Conservation (phyloP, 169 alveolate genomes). For the Cryptosporidium xiaoi region DNA sequence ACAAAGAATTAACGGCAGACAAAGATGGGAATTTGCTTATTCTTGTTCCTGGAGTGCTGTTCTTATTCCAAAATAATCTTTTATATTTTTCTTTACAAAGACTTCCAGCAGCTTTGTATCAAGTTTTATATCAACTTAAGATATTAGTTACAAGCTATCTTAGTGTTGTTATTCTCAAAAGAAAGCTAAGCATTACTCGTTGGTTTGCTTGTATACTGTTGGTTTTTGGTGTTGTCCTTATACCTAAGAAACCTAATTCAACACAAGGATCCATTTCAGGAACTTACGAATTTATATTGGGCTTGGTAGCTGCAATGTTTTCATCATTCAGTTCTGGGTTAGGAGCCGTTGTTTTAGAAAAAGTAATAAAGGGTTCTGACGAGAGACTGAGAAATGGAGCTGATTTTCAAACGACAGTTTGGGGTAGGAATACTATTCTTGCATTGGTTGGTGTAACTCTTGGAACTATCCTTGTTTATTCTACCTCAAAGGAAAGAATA, state of each 20-base stretch:
- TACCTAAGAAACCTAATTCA: constrained; percentile 44
- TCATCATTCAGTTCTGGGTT: constrained; percentile 52
- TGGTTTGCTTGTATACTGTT: constrained; percentile 45
- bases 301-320: constrained; percentile 33
- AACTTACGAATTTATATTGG: constrained; percentile 20
- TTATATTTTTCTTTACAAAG: constrained; percentile 33
- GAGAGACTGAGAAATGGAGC: not conserved
- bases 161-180: constrained; percentile 35
- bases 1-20: constrained; percentile 17
- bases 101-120: constrained; percentile 60
- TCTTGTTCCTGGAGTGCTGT: constrained; percentile 41
- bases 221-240: constrained; percentile 36
- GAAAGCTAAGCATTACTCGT: constrained; percentile 43
- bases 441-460: constrained; percentile 42
- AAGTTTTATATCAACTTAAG: constrained; percentile 34
- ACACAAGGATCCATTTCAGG: constrained; percentile 17
- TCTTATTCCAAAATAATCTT: constrained; percentile 32
- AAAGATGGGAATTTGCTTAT: constrained; percentile 21
- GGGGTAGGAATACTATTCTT: constrained; percentile 60
- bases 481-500: constrained; percentile 16
- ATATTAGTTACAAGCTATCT: constrained; percentile 30
- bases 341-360: constrained; percentile 41
- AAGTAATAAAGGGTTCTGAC: constrained; percentile 32
- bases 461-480: constrained; percentile 34
- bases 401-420: constrained; percentile 21